Conservation (phyloP, 2,329 filamentous ascomycete genomes). For the Ceratocystiopsis minuta region DNA sequence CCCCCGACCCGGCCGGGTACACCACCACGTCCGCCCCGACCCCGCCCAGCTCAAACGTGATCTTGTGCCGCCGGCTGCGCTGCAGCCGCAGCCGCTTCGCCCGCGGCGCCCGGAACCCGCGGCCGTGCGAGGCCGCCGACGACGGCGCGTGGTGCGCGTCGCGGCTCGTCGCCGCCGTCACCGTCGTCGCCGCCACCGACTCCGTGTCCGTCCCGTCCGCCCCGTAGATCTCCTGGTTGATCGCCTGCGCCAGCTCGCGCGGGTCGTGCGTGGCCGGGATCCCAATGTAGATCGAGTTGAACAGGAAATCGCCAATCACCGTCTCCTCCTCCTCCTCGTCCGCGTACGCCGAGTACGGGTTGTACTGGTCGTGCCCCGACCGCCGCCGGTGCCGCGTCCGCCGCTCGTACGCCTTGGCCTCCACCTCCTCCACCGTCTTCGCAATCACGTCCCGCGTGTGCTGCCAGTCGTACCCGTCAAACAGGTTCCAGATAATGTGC, state of each 20-base stretch:
- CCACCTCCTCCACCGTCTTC: conserved; percentile 75
- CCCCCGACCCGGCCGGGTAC: conserved; percentile 57
- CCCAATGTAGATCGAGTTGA: conserved; percentile 97
- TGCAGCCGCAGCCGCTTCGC: conserved; percentile 51
- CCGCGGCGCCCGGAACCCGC: conserved; percentile 6
- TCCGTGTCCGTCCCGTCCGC: conserved; percentile 50
- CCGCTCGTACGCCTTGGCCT: conserved; percentile 63
- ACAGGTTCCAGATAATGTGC: conserved; percentile 92
- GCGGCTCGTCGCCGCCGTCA: conserved; percentile 34
- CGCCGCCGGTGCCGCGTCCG: conserved; percentile 39
- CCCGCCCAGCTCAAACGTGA: conserved; percentile 81
- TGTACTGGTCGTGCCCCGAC: conserved; percentile 24
- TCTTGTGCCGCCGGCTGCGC: conserved; percentile 82
- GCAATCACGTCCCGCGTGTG: conserved; percentile 71
- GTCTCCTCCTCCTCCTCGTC: conserved; percentile 67
- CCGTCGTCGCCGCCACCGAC: conserved; percentile 48
- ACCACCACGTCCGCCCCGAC: conserved; percentile 64
- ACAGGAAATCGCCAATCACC: conserved; percentile 84
- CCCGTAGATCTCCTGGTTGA: conserved; percentile 66
- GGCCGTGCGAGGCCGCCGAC: too few species aligned
- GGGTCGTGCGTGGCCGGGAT: conserved; percentile 77
- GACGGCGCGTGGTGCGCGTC: conserved; percentile 10
- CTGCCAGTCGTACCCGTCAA: conserved; percentile 95
- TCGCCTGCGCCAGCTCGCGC: conserved; percentile 59
- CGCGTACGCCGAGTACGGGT: conserved; percentile 15